Evolutionary conservation across 176 grass and related monocot species (phyloP).

Genomic region (Triticum turgidum): DNA sequence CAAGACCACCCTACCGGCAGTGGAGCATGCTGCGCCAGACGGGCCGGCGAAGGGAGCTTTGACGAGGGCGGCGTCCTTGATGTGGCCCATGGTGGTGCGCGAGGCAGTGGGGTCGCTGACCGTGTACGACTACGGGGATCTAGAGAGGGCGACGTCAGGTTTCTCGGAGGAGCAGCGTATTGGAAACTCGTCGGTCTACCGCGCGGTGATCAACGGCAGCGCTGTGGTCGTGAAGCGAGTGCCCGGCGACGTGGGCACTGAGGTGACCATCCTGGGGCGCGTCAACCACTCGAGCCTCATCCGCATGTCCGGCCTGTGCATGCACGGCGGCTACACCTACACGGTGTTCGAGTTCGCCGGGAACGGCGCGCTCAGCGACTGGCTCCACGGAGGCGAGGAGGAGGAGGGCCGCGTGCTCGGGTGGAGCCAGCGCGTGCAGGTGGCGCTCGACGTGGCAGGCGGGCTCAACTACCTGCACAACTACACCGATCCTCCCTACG

Average conservation of each 20-base stretch:
- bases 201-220: slow-evolving; percentile 48
- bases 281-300: slow-evolving; percentile 78
- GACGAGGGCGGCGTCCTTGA: no score
- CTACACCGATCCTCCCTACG: slow-evolving; percentile 51
- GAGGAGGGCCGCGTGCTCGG: slow-evolving; percentile 21
- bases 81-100: not conserved
- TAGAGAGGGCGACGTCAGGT: slow-evolving; percentile 48
- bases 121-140: slow-evolving; percentile 56
- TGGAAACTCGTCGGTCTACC: slow-evolving; percentile 46
- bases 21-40: not conserved
- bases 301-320: slow-evolving; percentile 53
- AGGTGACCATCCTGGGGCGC: slow-evolving; percentile 58
- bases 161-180: slow-evolving; percentile 45
- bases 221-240: slow-evolving; percentile 43
- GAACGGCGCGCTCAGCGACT: slow-evolving; percentile 49
- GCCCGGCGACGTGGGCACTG: slow-evolving; percentile 44
- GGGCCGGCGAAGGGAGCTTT: not conserved
- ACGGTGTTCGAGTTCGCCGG: slow-evolving; percentile 65
- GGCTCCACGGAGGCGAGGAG: slow-evolving; percentile 24
- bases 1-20: no score
- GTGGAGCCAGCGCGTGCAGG: slow-evolving; percentile 58
- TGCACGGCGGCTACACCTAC: slow-evolving; percentile 60
- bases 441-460: slow-evolving; percentile 60
- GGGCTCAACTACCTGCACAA: slow-evolving; percentile 77
- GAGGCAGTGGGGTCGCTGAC: slow-evolving; percentile 50